Base-by-base conservation (phyloP, 2,329 filamentous ascomycete species). In the Mycosphaerella sp. region DNA sequence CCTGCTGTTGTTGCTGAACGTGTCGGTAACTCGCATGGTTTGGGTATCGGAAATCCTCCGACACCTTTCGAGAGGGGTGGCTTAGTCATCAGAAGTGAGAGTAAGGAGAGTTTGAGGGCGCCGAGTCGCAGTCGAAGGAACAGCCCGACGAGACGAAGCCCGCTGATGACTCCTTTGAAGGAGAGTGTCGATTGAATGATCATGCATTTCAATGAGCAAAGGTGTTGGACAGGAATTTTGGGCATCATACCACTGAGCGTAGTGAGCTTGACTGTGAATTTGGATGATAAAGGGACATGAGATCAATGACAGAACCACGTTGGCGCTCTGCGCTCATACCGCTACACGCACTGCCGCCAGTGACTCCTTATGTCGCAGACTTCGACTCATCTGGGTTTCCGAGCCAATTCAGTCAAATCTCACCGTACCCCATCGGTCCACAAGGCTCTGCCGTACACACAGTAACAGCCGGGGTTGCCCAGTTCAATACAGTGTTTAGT, bases 71-170 rank as follows among this genome's bases (percentile, higher is more conserved):
- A 80, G 49, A 71, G 89, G 35, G 82, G 80, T 41, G 90, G 90
- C 1, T 68, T 96, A 57, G 83, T 87, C 48, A 80, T 89, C 2
- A 76, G 91, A 59, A 94, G 87, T 0, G 91, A 96, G 66, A 95
- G 89, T 66, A 77, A 89, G 47, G 93, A 97, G 65, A 78, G 87
- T 52, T 70, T 96, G 34, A 75, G 79, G 13, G 77, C 74, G 7
- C 66, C 80, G 12, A 78, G 78, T 55, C 70, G 68, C 50, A 75
- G 73, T 61, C 62, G 73, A 13, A 65, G 70, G 44, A 71, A 66
- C 16, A 77, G 73, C 61, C 78, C 78, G 10, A 75, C 72, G 43
- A 72, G 75, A 45, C 66, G 68, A 59, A 73, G 70, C 60, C 66
- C 67, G 46, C 47, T 68, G 39, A 62, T 69, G 61, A 59, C 53